Evolutionary conservation across 768 basidiomycete species (phyloP).

Genomic region (Boletus coccyginus): DNA sequence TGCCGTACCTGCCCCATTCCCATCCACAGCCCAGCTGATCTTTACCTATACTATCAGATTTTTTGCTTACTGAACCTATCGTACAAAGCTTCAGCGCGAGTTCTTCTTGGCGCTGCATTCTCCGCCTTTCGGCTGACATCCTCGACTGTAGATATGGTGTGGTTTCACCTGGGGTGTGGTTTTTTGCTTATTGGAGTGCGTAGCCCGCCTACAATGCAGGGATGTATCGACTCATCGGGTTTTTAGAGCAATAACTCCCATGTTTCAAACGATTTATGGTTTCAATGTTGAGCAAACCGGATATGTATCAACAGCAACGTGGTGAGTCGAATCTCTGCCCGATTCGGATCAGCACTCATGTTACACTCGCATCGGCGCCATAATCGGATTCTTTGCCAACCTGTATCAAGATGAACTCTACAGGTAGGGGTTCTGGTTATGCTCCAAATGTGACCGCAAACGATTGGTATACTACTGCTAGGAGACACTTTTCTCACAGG

Average conservation of each 20-base stretch:
- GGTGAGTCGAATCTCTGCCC: slow-evolving; percentile 35
- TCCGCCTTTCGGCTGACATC: neutral
- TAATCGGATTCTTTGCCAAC: slow-evolving; percentile 44
- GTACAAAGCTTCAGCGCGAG: slow-evolving; percentile 69
- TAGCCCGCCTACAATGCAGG: neutral
- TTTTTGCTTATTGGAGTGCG: slow-evolving; percentile 61
- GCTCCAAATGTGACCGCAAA: slow-evolving; percentile 7
- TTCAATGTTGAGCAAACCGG: slow-evolving; percentile 63
- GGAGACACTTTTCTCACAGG: slow-evolving; percentile 17
- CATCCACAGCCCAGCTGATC: neutral
- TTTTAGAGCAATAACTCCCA: slow-evolving; percentile 49
- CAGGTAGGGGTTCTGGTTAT: slow-evolving; percentile 29
- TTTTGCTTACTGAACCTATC: slow-evolving; percentile 53
- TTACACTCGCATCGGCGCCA: slow-evolving; percentile 46
- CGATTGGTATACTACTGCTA: slow-evolving; percentile 18
- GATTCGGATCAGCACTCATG: neutral
- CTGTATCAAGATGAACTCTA: slow-evolving; percentile 51
- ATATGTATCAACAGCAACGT: slow-evolving; percentile 50
- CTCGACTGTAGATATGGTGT: slow-evolving; percentile 49
- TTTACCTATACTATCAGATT: slow-evolving; percentile 10
- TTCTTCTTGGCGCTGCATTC: neutral
- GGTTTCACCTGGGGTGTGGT: slow-evolving; percentile 75
- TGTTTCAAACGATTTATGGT: slow-evolving; percentile 54
- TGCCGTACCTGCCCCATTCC: slow-evolving; percentile 23
- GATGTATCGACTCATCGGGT: neutral